These are phyloP conservation scores for Tolypocladium ovalisporum DNA, from an alignment of 2,329 filamentous ascomycete genomes.

Conservation along the genomic window DNA sequence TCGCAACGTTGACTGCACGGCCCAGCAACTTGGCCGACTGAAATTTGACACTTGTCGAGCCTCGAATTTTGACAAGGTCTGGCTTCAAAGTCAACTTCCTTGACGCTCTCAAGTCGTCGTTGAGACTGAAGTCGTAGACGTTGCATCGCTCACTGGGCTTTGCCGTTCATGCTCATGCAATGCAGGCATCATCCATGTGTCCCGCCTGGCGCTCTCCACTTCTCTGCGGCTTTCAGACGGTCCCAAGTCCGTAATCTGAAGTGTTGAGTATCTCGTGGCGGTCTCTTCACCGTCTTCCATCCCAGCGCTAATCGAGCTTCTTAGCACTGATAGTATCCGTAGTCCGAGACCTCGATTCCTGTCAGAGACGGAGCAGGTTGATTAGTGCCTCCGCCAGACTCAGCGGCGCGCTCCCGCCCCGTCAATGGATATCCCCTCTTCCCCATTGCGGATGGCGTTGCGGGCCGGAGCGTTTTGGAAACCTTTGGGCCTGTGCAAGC, in stretches of 20 bases:
- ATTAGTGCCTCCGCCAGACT: not conserved
- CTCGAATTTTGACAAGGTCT: no score
- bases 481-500: not conserved
- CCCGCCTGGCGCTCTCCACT: not conserved
- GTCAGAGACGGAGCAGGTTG: not conserved
- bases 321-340: not conserved
- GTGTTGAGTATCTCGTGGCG: not conserved
- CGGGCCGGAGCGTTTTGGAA: not conserved
- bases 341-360: not conserved
- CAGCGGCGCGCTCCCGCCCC: not conserved
- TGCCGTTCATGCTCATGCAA: no score
- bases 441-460: not conserved
- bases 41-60: no score
- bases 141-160: no score
- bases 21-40: no score
- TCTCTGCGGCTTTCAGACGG: not conserved
- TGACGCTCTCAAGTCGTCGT: no score
- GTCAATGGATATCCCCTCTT: not conserved
- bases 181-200: not conserved
- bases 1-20: no score
- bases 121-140: no score
- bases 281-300: not conserved
- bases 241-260: not conserved
- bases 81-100: no score
- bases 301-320: not conserved